Evolutionary conservation across 2,329 filamentous ascomycete species (phyloP), one percentile per base, ranked within the genome.

Genomic region (Pseudocercospora fijiensis): DNA sequence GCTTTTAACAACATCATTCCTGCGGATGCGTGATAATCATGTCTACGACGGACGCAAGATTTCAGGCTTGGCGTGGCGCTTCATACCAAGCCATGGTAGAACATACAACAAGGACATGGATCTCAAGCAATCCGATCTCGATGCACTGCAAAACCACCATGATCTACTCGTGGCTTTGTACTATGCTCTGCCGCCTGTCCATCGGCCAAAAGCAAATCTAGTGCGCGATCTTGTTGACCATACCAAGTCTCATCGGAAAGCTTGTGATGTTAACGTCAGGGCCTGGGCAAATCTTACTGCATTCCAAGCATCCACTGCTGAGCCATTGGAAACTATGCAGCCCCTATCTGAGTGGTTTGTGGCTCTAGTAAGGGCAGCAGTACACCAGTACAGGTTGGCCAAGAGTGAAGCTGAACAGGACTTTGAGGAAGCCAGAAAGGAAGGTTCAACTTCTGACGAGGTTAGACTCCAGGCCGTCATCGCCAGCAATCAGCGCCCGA

Each of bases 161-260:
- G 85, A 88, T 69, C 77, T 88, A 16, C 78, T 88, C 0, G 85
- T 82, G 60, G 85, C 83, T 3, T 76, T 88, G 13, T 87, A 87
- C 71, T 86, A 81, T 78, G 81, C 81, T 47, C 82, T 83, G 41
- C 85, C 85, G 26, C 74, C 81, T 27, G 76, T 78, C 1, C 82
- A 78, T 69, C 79, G 85, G n/a, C 84, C 84, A 45, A 78, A 81
- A 49, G 67, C 86, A 4, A 78, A 82, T 58, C 76, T 80, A 5
- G 79, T 88, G 55, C 81, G 78, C 27, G 78, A 82, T 58, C 78
- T 88, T 5, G 84, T 88, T 13, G 80, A 86, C 66, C 83, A 86
- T 63, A 76, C 80, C 13, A 80, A 70, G 16, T 87, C 86, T 10
- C 86, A 88, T 73, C 78, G 80, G 58, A 84, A 86, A 75, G 85